A percentile compares a stretch with the other conserved stretches of the same genome.
These are phyloP conservation scores for Tardiomyces digboiensis DNA, from an alignment of 1,139 yeast genomes.

Conservation along the genomic window DNA sequence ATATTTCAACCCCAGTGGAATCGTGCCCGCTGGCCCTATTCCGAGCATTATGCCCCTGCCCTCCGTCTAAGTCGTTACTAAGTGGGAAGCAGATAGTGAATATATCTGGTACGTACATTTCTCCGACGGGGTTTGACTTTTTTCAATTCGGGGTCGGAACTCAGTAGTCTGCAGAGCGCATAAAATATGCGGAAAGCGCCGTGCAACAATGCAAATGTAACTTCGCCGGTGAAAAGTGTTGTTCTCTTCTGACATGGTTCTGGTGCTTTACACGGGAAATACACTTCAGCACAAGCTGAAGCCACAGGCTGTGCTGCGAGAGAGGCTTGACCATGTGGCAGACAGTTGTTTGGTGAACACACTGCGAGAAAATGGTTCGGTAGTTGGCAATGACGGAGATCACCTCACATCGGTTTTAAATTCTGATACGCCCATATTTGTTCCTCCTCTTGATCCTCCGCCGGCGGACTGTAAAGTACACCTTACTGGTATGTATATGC, in stretches of 20 bases:
- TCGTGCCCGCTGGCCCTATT: constrained; percentile 85
- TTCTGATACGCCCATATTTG: neutral
- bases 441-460: neutral
- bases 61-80: no score
- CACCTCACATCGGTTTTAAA: neutral
- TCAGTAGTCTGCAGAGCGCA: no score
- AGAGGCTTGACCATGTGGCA: neutral
- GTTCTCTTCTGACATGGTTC: constrained; percentile 1
- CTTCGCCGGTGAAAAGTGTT: no score
- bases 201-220: no score
- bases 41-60: constrained; percentile 50
- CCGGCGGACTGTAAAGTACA: neutral
- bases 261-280: constrained; percentile 5
- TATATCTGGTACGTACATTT: no score
- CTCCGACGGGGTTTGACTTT: no score
- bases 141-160: no score
- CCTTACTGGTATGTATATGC: neutral
- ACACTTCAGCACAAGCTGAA: constrained; percentile 4
- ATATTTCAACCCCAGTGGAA: constrained; percentile 69
- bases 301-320: constrained; percentile 5
- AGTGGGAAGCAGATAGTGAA: no score
- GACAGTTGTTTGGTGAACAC: no score
- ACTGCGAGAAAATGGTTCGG: no score
- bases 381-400: no score
- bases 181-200: no score